Percentiles rank a stretch among this genome's conserved stretches.
Evolutionary conservation across 1,284 basidiomycete species (phyloP).

Genomic region (Mycena citricolor): DNA sequence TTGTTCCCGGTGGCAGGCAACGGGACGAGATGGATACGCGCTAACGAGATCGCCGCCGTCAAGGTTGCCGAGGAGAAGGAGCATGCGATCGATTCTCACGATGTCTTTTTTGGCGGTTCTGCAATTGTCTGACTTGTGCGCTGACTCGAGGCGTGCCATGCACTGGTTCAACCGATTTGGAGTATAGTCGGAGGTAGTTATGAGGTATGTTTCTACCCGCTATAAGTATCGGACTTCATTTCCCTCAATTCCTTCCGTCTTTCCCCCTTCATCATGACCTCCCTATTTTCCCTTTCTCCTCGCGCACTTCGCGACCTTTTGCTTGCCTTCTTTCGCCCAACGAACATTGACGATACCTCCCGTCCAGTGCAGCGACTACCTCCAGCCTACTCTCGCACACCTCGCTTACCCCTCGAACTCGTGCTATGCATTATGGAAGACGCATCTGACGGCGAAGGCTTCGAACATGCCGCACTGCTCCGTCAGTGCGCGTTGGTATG

Average conservation of each 20-base stretch:
- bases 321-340: neutral
- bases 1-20: too few species aligned
- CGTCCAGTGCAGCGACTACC: neutral
- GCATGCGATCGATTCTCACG: too few species aligned
- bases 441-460: slow-evolving; percentile 41
- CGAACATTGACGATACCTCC: slow-evolving; percentile 6
- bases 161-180: neutral
- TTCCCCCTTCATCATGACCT: slow-evolving; percentile 1
- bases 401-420: slow-evolving; percentile 57
- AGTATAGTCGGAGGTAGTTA: neutral
- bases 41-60: too few species aligned
- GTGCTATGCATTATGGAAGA: slow-evolving; percentile 60
- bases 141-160: too few species aligned
- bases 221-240: neutral
- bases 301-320: slow-evolving; percentile 9
- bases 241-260: neutral
- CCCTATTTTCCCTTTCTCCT: slow-evolving; percentile 10
- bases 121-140: too few species aligned
- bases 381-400: slow-evolving; percentile 2
- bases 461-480: slow-evolving; percentile 43
- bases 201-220: slow-evolving; percentile 1
- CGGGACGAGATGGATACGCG: too few species aligned
- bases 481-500: slow-evolving; percentile 59
- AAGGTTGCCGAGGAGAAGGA: too few species aligned
- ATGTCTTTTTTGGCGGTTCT: too few species aligned